Percentiles rank a stretch among this genome's conserved stretches.
phyloP scores from a whole-genome alignment of 2,329 filamentous ascomycete species.

The Arthroderma uncinatum region DNA sequence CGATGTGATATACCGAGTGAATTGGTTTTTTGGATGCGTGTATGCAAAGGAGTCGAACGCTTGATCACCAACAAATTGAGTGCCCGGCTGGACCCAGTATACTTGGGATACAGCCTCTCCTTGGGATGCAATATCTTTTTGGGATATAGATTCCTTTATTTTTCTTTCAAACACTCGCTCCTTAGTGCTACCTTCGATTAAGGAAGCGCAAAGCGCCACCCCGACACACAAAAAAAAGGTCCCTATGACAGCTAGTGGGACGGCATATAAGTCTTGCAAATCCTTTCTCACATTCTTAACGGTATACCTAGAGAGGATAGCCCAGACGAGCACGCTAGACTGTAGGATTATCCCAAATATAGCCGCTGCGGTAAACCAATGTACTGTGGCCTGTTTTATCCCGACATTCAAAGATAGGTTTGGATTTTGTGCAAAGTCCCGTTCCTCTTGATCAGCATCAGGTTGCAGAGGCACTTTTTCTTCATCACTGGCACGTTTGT shows the following conservation, averaged over 20 bases:
- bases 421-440: background rate
- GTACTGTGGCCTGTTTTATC: background rate
- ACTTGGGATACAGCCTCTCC: background rate
- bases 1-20: constrained; percentile 2
- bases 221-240: constrained; percentile 2
- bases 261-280: constrained; percentile 4
- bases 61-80: constrained; percentile 6
- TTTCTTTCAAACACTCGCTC: constrained; percentile 1
- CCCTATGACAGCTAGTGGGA: background rate
- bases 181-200: constrained; percentile 8
- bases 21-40: background rate
- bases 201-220: background rate
- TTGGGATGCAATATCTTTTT: background rate
- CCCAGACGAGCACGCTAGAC: background rate
- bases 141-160: background rate
- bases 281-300: background rate
- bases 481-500: background rate
- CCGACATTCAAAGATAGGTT: background rate
- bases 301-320: background rate
- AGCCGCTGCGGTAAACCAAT: background rate
- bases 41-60: constrained; percentile 8
- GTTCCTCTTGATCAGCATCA: background rate
- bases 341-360: constrained; percentile 2
- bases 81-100: background rate
- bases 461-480: background rate